phyloP scores from a whole-genome alignment of 352 stramenopile species.

The Salisapilia sapeloensis region DNA sequence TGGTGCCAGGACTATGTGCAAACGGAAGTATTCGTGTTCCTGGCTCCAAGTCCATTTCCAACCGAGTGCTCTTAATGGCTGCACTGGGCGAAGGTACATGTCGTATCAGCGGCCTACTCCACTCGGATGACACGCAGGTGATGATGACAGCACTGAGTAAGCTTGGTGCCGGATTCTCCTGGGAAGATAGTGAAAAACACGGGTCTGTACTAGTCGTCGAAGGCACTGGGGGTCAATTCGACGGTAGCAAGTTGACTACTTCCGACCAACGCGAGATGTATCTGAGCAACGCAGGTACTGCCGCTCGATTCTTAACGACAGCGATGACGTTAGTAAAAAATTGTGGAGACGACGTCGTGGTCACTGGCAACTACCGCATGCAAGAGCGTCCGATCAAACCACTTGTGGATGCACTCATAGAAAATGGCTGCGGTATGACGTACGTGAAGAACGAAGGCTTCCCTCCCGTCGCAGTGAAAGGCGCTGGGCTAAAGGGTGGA shows the following conservation, averaged over 20 bases:
- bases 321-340: slow-evolving; percentile 58
- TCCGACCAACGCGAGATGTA: slow-evolving; percentile 47
- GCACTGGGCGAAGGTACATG: slow-evolving; percentile 79
- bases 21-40: slow-evolving; percentile 77
- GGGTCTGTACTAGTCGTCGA: slow-evolving; percentile 56
- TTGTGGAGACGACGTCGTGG: slow-evolving; percentile 17
- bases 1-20: slow-evolving; percentile 26
- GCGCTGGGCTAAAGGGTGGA: slow-evolving; percentile 55
- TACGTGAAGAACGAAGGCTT: slow-evolving; percentile 47
- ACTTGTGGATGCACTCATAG: slow-evolving; percentile 86
- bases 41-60: slow-evolving; percentile 97
- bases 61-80: slow-evolving; percentile 92
- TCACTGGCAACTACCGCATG: slow-evolving; percentile 94
- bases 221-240: slow-evolving; percentile 54
- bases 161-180: slow-evolving; percentile 73
- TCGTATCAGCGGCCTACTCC: slow-evolving; percentile 84
- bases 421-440: slow-evolving; percentile 70
- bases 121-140: slow-evolving; percentile 95
- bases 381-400: slow-evolving; percentile 93
- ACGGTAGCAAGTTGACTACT: too few relatives aligned
- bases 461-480: slow-evolving; percentile 60
- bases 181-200: slow-evolving; percentile 37
- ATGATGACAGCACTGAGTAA: slow-evolving; percentile 94
- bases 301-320: slow-evolving; percentile 89
- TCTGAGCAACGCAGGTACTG: slow-evolving; percentile 83